Evolutionary conservation across 805 yeast species (phyloP), one percentile per base, ranked within the genome.

Genomic region (Kazachstania kunashirensis): DNA sequence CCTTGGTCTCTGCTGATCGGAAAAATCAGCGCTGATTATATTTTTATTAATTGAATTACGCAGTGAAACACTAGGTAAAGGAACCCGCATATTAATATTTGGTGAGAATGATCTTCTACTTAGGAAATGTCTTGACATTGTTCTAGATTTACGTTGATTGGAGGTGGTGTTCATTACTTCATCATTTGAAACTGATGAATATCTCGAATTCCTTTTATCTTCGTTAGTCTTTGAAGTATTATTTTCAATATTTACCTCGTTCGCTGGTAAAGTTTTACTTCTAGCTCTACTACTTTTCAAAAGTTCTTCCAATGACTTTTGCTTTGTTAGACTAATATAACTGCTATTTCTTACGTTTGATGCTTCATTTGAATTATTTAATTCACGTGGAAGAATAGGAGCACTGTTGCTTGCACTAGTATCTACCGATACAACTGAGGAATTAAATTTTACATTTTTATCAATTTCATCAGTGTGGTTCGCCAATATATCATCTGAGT

Each of bases 51-150:
- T 36, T 2, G 55, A 45, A 16, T 41, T 42, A 36, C 50, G 42
- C 11, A 48, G 29, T 16, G 37, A 36, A 6, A 41, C 42, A 11
- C 40, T 31, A 15, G 53, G 51, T 10, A 50, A 36, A 4, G 31
- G 31, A 6, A 45, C 45, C 33, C 49, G 53, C 39, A 46, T 46
- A 24, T 52, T 48, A 15, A 52, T 40, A 26, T 41, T 39, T 6
- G 59, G 59, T 2, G 60, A 55, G 31, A 51, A 51, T 5, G 61
- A 54, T 33, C 61, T 48, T 33, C 56, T 43, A 25, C 41, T 46
- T 17, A 50, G 35, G 32, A 53, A 50, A 25, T 46, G 45, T 29
- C 39, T 50, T 8, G 59, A 49, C 44, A 47, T 40, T 24, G 53
- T 44, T 37, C 60, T 49, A 7, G 57, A 42, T 34, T 49, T 51